Conservation (phyloP, 495 filamentous ascomycete species). For the Tuber umbilicatum region DNA sequence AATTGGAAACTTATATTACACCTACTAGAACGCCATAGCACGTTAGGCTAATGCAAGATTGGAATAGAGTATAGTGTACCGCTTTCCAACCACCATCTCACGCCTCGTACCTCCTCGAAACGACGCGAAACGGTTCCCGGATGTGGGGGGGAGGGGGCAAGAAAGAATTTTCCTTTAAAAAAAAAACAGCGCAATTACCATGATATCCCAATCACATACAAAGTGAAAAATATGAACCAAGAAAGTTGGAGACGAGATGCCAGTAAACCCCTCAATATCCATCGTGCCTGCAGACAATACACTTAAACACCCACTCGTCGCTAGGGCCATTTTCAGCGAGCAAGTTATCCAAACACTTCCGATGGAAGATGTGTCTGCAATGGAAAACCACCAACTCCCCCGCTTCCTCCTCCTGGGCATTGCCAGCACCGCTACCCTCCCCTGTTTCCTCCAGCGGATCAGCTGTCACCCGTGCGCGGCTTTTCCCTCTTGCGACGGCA, state of each 20-base stretch:
- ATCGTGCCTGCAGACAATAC: slow-evolving; percentile 30
- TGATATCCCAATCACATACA: background rate
- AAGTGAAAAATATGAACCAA: background rate
- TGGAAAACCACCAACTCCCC: slow-evolving; percentile 51
- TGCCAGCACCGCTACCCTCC: slow-evolving; percentile 29
- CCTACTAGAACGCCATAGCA: background rate
- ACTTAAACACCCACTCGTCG: slow-evolving; percentile 36
- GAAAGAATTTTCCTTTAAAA: too few relatives aligned
- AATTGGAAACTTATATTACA: background rate
- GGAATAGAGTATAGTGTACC: background rate
- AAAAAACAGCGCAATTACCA: background rate
- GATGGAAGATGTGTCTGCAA: slow-evolving; percentile 60
- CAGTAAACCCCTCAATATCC: slow-evolving; percentile 13
- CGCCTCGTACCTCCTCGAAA: background rate
- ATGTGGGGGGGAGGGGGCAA: background rate
- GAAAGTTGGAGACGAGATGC: background rate
- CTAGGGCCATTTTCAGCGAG: slow-evolving; percentile 45
- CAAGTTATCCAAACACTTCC: slow-evolving; percentile 53
- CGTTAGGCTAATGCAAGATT: background rate
- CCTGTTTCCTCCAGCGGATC: slow-evolving; percentile 43
- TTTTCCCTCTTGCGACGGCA: slow-evolving; percentile 38
- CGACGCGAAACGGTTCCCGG: background rate
- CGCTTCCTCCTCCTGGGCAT: slow-evolving; percentile 24
- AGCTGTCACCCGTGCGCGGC: slow-evolving; percentile 23
- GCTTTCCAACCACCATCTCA: background rate